Base-by-base conservation (phyloP, 106 monocot genomes). In the Acorus calamus region DNA sequence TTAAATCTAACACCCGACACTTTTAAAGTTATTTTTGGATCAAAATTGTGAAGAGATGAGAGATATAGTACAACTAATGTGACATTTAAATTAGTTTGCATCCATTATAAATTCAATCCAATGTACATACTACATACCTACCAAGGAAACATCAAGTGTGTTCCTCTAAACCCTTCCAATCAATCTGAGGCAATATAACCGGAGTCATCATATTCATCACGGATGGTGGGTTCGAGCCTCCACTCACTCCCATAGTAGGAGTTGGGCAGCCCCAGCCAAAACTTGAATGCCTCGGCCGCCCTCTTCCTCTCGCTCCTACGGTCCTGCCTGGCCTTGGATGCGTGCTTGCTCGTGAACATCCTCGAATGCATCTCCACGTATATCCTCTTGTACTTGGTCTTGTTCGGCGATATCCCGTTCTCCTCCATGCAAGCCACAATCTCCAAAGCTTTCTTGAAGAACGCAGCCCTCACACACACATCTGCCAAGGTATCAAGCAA, bases 371-470 rank as follows among this genome's bases (percentile, higher is more conserved):
- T 84, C 79, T 89, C 82, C 56, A 84, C 83, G 56, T 94, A 94
- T 69, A 94, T 94, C 79, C 79, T 86, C 74, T 80, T 94, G 66
- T 89, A 94, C 77, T 83, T 94, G 10, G 81, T 78, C 78, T 84
- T 94, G 60, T 94, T 89, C 14, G 94, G 94, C 8, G 89, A 61
- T 10, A 94, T 89, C 49, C 86, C 89, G 47, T 84, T 79, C 70
- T 94, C 93, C 86, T 93, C 94, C 94, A 94, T 94, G 63, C 89
- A 89, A 3, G 86, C 94, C 64, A 89, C 94, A 9, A 94, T 82
- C 78, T 94, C 94, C 52, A 94, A 67, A 4, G 94, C 81, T 81
- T 86, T 94, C 76, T 66, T 86, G 61, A 94, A 94, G 72, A 94
- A 89, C 3, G 89, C 94, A 2, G 86, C 81, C 46, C 84, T 70